A percentile compares a stretch with the other conserved stretches of the same genome.
These are phyloP conservation scores for Tubosaeta sp. DNA, from an alignment of 768 basidiomycete species.

Conservation along the genomic window DNA sequence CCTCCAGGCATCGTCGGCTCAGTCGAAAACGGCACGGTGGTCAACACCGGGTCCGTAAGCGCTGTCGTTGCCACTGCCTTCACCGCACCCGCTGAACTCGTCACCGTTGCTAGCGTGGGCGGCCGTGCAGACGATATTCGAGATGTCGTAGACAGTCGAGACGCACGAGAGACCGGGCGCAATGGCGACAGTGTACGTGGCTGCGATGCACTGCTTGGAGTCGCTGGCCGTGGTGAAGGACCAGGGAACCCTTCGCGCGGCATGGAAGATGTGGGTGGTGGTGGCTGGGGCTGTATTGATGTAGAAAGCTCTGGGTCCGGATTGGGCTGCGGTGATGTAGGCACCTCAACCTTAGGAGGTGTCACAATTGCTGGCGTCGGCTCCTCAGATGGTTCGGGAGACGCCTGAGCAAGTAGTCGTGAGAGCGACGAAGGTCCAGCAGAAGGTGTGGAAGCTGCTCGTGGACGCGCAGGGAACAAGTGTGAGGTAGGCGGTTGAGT, in stretches of 20 bases:
- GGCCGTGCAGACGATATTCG: slow-evolving; percentile 61
- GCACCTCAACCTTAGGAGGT: slow-evolving; percentile 28
- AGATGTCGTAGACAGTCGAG: slow-evolving; percentile 64
- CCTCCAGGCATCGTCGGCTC: slow-evolving; percentile 28
- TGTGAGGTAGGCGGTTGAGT: slow-evolving; percentile 65
- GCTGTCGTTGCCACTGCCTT: slow-evolving; percentile 71
- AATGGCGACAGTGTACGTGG: slow-evolving; percentile 48
- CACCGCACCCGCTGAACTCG: slow-evolving; percentile 37
- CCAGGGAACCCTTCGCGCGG: slow-evolving; percentile 1
- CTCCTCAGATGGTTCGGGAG: slow-evolving; percentile 35
- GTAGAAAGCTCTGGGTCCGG: slow-evolving; percentile 4
- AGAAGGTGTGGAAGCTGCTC: slow-evolving; percentile 63
- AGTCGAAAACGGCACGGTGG: slow-evolving; percentile 39
- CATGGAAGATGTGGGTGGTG: slow-evolving; percentile 12
- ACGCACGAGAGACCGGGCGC: slow-evolving; percentile 70
- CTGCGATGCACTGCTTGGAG: slow-evolving; percentile 30
- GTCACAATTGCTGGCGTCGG: slow-evolving; percentile 22
- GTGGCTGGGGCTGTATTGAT: slow-evolving; percentile 33
- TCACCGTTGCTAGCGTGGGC: slow-evolving; percentile 51
- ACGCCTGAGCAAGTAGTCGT: slow-evolving; percentile 72
- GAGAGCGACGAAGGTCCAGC: slow-evolving; percentile 79
- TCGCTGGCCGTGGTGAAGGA: slow-evolving; percentile 2
- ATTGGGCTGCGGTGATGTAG: slow-evolving; percentile 23
- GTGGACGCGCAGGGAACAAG: slow-evolving; percentile 57
- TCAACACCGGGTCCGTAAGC: slow-evolving; percentile 50